Evolutionary conservation across 2,329 filamentous ascomycete genomes (phyloP), one percentile per base, ranked within the genome.

Genomic region (Monosporascus sp.): DNA sequence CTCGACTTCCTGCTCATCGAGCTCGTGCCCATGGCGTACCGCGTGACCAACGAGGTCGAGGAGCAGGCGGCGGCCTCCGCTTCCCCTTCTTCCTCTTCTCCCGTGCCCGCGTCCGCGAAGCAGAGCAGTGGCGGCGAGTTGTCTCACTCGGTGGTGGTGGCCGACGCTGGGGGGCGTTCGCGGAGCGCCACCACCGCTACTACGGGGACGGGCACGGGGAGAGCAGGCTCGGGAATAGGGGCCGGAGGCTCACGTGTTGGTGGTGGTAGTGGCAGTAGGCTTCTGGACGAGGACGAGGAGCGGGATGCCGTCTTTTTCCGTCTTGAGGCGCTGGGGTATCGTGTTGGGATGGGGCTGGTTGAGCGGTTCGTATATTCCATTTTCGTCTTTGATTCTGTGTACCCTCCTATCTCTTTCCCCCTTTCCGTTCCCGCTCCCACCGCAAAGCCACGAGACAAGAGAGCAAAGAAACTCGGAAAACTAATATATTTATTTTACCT

Each of bases 1-100:
- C 84, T 99, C 64, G 94, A 99, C 72, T 88, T 99, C 63, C 83
- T 99, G 52, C 83, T 99, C 63, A 97, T 97, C 68, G 94, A 99
- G 75, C 83, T 99, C 52, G 94, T 99, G 17, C 94, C 94, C 39
- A 87, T 97, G 77, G 89, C 93, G 5, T 90, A 95, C 71, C 85
- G 94, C 59, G 80, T 97, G 57, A 86, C 90, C 22, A 82, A 85
- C 65, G 87, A 94, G 65, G 78, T 90, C 5, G 82, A 84, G 43
- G 43, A 46, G 22, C 22, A 17, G 54, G 74, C 73, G 31, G 69
- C 76, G 54, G 62, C 64, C 43, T 49, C 61, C 50, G 51, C 55
- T 48, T 58, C 53, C 9, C 31, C 8, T 9, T 31, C 60, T 11
- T 51, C 56, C 22, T 49, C 64, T 52, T 56, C 63, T 46, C 45